Evolutionary conservation across 208 protist species (phyloP), one percentile per base, ranked within the genome.

Genomic region (Leishmania tropica): DNA sequence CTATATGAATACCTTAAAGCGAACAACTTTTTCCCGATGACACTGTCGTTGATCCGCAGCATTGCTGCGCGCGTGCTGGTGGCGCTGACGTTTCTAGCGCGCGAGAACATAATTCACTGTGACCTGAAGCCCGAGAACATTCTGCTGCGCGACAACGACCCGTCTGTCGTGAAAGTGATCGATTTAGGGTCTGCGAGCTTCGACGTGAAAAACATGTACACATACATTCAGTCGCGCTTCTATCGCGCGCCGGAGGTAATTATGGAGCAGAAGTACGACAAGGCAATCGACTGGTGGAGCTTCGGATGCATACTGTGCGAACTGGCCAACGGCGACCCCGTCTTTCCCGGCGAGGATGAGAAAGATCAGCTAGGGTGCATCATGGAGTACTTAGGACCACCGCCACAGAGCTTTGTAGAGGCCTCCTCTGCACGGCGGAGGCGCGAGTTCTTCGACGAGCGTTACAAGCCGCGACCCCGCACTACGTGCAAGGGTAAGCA

Each of bases 51-150:
- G 35, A 87, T 97, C 40, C 84, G 89, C 54, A 88, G 92, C 47
- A 90, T 98, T 79, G 92, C 87, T 5, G 90, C 91, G 21, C 87
- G 89, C 53, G 74, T 97, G 67, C 80, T 97, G 6, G 87, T 95
- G 2, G 88, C 96, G 6, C 81, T 98, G 73, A 89, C 91, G 3
- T 98, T 95, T 78, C 64, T 98, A 51, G 92, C 85, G 70, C 87
- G 85, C 37, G 89, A 97, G 76, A 90, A 92, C 68, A 96, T 99
- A 77, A 96, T 99, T 72, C 98, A 99, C 85, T 97, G 96, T 75
- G 98, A 99, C 81, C 76, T 99, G 64, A 99, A 99, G 87, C 98
- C 98, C 8, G 98, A 99, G 87, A 99, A 99, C 85, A 94, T 99
- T 62, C 86, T 99, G 11, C 83, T 98, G 31, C 87, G 88, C 76